phyloP scores from a whole-genome alignment of 2,329 filamentous ascomycete genomes.

The Talaromyces rugulosus region DNA sequence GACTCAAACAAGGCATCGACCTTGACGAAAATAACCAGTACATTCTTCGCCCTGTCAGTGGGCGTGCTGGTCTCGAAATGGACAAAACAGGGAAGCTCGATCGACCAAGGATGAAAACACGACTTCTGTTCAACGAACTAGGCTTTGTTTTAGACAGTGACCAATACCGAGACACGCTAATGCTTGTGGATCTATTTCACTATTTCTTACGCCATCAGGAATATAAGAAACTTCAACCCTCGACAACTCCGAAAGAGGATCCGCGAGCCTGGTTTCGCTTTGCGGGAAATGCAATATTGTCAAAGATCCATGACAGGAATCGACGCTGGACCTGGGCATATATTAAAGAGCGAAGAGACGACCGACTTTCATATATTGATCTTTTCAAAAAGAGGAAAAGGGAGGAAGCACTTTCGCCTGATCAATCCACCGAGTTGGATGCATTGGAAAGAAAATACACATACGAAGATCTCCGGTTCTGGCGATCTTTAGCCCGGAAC shows the following conservation, averaged over 20 bases:
- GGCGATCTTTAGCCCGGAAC: slow-evolving; percentile 89
- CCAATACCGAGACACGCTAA: slow-evolving; percentile 93
- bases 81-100: slow-evolving; percentile 83
- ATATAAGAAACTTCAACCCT: slow-evolving; percentile 88
- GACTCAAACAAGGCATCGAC: slow-evolving; percentile 76
- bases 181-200: slow-evolving; percentile 98
- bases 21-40: slow-evolving; percentile 78
- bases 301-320: slow-evolving; percentile 93
- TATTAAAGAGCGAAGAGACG: slow-evolving; percentile 86
- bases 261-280: slow-evolving; percentile 90
- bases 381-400: slow-evolving; percentile 93
- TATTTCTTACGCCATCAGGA: slow-evolving; percentile 98
- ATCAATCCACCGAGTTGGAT: slow-evolving; percentile 69
- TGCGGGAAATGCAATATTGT: slow-evolving; percentile 80
- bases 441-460: slow-evolving; percentile 79
- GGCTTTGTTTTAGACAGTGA: slow-evolving; percentile 96
- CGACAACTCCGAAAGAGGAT: slow-evolving; percentile 78
- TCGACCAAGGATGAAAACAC: slow-evolving; percentile 82
- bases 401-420: slow-evolving; percentile 61
- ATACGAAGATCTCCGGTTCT: slow-evolving; percentile 96
- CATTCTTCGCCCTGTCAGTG: slow-evolving; percentile 92
- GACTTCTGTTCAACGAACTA: slow-evolving; percentile 91
- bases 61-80: slow-evolving; percentile 88
- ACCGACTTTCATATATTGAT: slow-evolving; percentile 82
- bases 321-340: slow-evolving; percentile 93